Conservation (phyloP, 2,329 filamentous ascomycete species). For the Xylaria sp. region DNA sequence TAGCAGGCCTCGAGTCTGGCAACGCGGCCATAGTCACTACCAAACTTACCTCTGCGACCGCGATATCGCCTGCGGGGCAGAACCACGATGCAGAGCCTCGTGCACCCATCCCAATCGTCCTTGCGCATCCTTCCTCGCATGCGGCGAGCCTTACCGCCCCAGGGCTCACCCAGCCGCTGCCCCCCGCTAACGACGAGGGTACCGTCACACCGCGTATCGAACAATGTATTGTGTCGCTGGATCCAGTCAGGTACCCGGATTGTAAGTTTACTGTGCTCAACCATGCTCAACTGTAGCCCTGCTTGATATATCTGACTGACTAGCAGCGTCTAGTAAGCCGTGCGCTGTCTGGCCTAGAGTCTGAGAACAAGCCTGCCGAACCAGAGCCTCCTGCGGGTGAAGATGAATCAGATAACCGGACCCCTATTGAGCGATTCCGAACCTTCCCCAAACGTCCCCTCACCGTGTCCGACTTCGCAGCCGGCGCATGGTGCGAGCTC, state of each 20-base stretch:
- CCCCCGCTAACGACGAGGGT: not conserved
- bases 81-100: not conserved
- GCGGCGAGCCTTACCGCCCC: not conserved
- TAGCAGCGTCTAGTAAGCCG: slow-evolving; percentile 66
- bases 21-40: not conserved
- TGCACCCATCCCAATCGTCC: not conserved
- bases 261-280: slow-evolving; percentile 48
- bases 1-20: slow-evolving; percentile 28
- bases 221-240: slow-evolving; percentile 19
- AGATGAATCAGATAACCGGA: slow-evolving; percentile 48
- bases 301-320: slow-evolving; percentile 62
- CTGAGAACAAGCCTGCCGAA: slow-evolving; percentile 25
- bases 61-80: not conserved
- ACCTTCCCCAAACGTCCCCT: slow-evolving; percentile 77
- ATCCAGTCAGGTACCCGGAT: slow-evolving; percentile 55
- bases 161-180: not conserved
- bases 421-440: slow-evolving; percentile 79
- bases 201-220: not conserved
- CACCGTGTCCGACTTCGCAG: slow-evolving; percentile 85
- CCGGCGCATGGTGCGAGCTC: slow-evolving; percentile 93
- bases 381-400: slow-evolving; percentile 25
- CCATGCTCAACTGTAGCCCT: not conserved
- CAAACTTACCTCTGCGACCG: not conserved
- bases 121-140: not conserved
- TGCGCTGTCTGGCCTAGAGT: slow-evolving; percentile 41